Base-by-base conservation (phyloP, 2,329 filamentous ascomycete genomes). In the Epichloe festucae region DNA sequence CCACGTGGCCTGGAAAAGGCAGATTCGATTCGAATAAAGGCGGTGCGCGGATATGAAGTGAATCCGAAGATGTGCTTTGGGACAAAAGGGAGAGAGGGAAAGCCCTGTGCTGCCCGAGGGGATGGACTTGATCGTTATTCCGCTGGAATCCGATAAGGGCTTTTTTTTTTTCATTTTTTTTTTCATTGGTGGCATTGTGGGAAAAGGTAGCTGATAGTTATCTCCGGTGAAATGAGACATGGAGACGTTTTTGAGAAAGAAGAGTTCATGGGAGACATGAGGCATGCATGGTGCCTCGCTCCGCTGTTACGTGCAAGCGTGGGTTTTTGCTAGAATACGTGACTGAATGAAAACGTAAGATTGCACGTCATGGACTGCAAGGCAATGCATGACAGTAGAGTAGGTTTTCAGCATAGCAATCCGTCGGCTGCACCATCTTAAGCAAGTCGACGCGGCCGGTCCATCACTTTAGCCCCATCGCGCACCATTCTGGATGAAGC, bases 81-180 rank as follows among this genome's bases (percentile, higher is more conserved):
- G 21, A 11, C 7, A 42, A 36, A 35, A 36, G 34, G 44, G 72
- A 84, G 89, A 89, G 89, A 89, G 90, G 89, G 91, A 97, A 96
- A 89, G 91, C 91, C 91, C 89, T 96, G 90, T 93, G 82, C 82
- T 79, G 77, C 80, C 34, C 46, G 79, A 78, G 79, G 84, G 86
- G 83, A 75, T 85, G 81, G 81, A 88, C 88, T 91, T 94, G 69
- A 91, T 75, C 84, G 88, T 89, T 84, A 79, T 84, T 83, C 85
- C 79, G 74, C 77, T 70, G 19, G 48, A 7, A 23, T 49, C 19
- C 11, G 31, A 38, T 3, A 21, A 14, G 27, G 27, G 27, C 27
- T 3, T 31, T 8, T 0, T 10, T 21, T 15, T 21, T 15, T 17
- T 62, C 60, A 21, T 58, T 57, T 61, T 53, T 61, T 63, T 61